Evolutionary conservation across 768 basidiomycete genomes (phyloP), one percentile per base, ranked within the genome.

Genomic region (Filobasidium floriforme): DNA sequence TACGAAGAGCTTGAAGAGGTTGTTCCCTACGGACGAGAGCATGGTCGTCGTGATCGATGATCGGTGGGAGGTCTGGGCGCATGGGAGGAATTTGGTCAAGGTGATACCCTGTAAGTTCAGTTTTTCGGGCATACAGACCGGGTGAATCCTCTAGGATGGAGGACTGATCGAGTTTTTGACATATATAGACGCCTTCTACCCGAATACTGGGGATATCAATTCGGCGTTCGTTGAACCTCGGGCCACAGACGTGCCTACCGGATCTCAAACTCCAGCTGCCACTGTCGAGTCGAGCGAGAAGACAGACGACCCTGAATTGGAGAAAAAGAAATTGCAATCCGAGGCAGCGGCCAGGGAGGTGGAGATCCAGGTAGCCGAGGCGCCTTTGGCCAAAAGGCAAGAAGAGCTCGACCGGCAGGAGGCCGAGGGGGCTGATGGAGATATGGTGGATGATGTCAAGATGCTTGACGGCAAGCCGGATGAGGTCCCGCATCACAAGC

Each of bases 41-140:
- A 99, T 96, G 94, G 94, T 98, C 1, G 94, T 98, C 71, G 89
- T 99, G 72, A 98, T 99, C 66, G 96, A 99, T 79, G 96, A 99
- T 80, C 87, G 96, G 28, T 89, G 91, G 3, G 96, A 99, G 75
- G 94, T 99, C 40, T 99, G 96, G 96, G 90, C 92, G 73, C 92
- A 92, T 85, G 89, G 89, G 73, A 92, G 93, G 1, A 97, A 99
- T 79, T 83, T 99, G 44, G 84, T 98, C 76, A 94, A 97, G 82
- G 94, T 98, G 66, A 85, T 97, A 26, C 94, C 94, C 63, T 99
- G 93, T 93, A 68, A 70, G 86, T 79, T 64, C 18, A n/a, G n/a
- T n/a, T 6, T 40, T n/a, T n/a, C n/a, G n/a, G n/a, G n/a, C n/a
- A n/a, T n/a, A n/a, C n/a, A n/a, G n/a, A n/a, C n/a, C n/a, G n/a